Percentiles rank a stretch among this genome's conserved stretches.
Evolutionary conservation across 805 yeast species (phyloP).

Genomic region (Lipomyces sp.): DNA sequence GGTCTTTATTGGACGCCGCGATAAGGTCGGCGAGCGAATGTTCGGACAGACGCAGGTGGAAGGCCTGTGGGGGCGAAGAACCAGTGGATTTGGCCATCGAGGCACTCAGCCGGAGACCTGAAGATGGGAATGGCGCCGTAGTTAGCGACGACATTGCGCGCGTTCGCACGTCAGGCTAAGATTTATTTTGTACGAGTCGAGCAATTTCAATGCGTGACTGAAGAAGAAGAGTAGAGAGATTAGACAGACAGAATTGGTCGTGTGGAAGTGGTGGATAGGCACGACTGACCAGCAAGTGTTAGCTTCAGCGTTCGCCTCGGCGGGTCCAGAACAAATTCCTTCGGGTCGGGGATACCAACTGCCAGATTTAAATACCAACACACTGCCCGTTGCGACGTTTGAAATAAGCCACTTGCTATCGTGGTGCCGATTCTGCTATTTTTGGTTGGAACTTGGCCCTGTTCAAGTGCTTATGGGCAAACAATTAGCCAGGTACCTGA

Average conservation of each 20-base stretch:
- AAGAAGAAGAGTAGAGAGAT: background rate
- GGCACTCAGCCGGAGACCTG: conserved; percentile 19
- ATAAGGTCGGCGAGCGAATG: conserved; percentile 25
- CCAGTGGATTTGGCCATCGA: background rate
- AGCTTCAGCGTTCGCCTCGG: background rate
- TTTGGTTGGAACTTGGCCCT: background rate
- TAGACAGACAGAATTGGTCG: background rate
- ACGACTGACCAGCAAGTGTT: background rate
- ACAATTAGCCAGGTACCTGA: too few relatives aligned
- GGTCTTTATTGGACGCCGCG: conserved; percentile 19
- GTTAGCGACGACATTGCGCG: conserved; percentile 4
- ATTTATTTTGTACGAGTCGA: background rate
- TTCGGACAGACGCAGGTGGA: conserved; percentile 30
- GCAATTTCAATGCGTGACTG: background rate
- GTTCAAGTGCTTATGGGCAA: too few relatives aligned
- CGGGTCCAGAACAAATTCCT: background rate
- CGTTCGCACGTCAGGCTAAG: background rate
- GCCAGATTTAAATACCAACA: background rate
- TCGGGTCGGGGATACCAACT: background rate
- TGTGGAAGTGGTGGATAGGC: background rate
- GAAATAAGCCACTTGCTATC: background rate
- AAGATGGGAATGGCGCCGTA: conserved; percentile 20
- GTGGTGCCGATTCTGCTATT: background rate
- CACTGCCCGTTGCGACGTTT: background rate
- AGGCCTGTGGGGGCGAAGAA: conserved; percentile 21